Percentiles rank a stretch among this genome's conserved stretches.
These are phyloP conservation scores for Kluyveromyces marxianus DNA, from an alignment of 1,139 yeast species.

Conservation along the genomic window DNA sequence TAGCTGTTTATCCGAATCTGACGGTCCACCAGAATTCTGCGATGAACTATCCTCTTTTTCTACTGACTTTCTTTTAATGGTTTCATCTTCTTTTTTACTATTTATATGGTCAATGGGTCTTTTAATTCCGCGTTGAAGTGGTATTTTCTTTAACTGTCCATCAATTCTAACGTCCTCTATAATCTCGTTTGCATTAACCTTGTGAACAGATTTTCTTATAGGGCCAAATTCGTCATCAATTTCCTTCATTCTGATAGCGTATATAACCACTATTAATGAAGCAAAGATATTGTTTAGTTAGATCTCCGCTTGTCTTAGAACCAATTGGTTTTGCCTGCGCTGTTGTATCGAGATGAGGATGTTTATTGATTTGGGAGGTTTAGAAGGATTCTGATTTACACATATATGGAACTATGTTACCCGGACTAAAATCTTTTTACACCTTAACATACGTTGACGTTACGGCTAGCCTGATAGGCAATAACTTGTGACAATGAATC, in stretches of 20 bases:
- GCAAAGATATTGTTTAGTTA: no score
- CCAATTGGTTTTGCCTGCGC: neutral
- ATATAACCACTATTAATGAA: neutral
- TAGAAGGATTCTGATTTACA: neutral
- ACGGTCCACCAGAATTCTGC: neutral
- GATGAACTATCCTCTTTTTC: neutral
- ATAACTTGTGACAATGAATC: neutral
- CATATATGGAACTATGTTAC: neutral
- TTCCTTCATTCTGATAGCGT: constrained; percentile 12
- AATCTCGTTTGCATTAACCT: constrained; percentile 18
- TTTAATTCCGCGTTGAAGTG: constrained; percentile 10
- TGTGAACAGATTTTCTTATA: constrained; percentile 18
- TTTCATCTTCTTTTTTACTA: neutral
- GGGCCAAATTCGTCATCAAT: constrained; percentile 23
- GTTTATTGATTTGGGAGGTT: neutral
- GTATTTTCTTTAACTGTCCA: constrained; percentile 12
- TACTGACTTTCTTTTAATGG: neutral
- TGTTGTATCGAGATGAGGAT: neutral
- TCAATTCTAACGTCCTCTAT: constrained; percentile 14
- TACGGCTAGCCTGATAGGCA: neutral
- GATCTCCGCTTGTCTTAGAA: no score
- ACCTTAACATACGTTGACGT: neutral
- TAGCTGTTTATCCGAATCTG: neutral
- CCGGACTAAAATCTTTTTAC: neutral
- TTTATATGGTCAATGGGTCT: neutral